A percentile compares a stretch with the other conserved stretches of the same genome.
Evolutionary conservation across 257 asterid genomes (phyloP).

Genomic region (Fraxinus pennsylvanica): DNA sequence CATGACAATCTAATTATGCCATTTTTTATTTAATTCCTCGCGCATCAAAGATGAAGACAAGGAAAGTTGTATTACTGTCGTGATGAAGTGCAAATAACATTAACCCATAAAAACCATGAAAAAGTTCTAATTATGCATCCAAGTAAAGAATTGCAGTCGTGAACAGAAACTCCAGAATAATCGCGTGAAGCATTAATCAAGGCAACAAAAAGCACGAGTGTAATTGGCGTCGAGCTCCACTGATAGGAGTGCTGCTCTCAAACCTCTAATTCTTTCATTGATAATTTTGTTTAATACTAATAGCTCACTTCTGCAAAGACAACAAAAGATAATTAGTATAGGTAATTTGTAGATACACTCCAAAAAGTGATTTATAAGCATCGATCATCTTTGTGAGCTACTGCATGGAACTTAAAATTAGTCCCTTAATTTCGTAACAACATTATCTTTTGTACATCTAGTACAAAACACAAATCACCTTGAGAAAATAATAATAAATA

Average conservation of each 20-base stretch:
- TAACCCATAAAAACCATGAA: background rate
- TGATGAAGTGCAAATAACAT: background rate
- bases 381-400: background rate
- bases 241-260: conserved; percentile 15
- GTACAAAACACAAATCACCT: background rate
- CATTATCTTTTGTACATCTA: background rate
- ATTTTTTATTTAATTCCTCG: background rate
- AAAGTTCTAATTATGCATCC: background rate
- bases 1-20: too few species aligned
- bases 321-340: background rate
- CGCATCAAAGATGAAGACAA: background rate
- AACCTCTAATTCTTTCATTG: conserved; percentile 9
- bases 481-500: too few species aligned
- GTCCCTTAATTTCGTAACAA: background rate
- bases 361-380: background rate
- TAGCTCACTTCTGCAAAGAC: conserved; percentile 28
- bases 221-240: conserved; percentile 11
- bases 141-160: background rate
- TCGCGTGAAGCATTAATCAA: conserved; percentile 1
- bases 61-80: too few species aligned
- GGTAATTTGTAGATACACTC: background rate
- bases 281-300: background rate
- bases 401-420: background rate
- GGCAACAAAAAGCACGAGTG: conserved; percentile 4
- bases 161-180: conserved; percentile 3